phyloP scores from a whole-genome alignment of 768 basidiomycete genomes.

The Mrakia hoshinonis region DNA sequence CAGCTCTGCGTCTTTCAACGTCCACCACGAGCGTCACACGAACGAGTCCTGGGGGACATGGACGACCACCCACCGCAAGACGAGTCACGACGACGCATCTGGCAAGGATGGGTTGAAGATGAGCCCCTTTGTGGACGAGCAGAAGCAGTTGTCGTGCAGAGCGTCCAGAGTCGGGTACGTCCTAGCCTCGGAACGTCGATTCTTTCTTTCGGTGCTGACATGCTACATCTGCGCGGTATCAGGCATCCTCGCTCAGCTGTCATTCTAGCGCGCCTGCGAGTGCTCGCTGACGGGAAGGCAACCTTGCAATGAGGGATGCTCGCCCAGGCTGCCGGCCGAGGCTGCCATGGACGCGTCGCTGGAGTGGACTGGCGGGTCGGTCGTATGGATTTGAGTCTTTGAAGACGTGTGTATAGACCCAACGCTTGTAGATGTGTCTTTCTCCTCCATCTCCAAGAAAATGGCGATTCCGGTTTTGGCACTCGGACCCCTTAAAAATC shows the following conservation, averaged over 20 bases:
- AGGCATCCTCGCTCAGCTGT: neutral
- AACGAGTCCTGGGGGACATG: conserved; percentile 69
- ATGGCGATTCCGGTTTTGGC: no score
- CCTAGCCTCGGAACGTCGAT: neutral
- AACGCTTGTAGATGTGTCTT: no score
- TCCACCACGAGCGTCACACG: conserved; percentile 48
- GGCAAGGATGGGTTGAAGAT: no score
- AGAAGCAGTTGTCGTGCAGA: neutral
- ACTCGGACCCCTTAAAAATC: no score
- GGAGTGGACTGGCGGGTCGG: no score
- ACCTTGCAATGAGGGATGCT: neutral
- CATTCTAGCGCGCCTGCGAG: neutral
- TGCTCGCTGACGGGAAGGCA: neutral
- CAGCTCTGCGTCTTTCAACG: conserved; percentile 49
- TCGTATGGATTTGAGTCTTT: no score
- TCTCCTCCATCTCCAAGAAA: no score
- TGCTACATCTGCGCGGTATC: neutral
- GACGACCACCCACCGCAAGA: conserved; percentile 41
- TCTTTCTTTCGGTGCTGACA: neutral
- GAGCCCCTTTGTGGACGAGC: neutral
- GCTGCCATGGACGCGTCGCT: no score
- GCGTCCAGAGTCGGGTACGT: neutral
- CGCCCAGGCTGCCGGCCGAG: no score
- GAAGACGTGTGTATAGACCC: no score
- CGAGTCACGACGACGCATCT: neutral